Evolutionary conservation across 1,284 basidiomycete genomes (phyloP).

Genomic region (Marasmius sp.): DNA sequence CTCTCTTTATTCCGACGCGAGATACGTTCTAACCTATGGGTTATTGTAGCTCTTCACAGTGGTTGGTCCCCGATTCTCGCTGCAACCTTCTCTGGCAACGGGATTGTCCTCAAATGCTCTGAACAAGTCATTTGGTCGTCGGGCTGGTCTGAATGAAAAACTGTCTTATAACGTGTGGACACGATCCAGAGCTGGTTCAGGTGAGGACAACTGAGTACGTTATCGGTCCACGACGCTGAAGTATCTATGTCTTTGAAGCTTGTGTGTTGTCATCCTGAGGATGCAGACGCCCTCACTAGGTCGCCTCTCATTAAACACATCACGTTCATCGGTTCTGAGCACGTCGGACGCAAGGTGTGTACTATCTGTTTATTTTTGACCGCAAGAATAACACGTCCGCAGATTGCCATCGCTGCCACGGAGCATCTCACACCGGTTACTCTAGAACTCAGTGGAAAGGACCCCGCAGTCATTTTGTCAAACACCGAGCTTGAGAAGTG

Average conservation of each 20-base stretch:
- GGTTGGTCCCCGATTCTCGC: slow-evolving; percentile 92
- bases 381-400: slow-evolving; percentile 7
- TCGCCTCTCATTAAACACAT: slow-evolving; percentile 82
- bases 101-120: slow-evolving; percentile 89
- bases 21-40: neutral
- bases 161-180: slow-evolving; percentile 76
- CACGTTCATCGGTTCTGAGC: slow-evolving; percentile 92
- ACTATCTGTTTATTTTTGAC: neutral
- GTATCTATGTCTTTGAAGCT: slow-evolving; percentile 40
- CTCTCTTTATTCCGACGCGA: neutral
- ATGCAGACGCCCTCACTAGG: slow-evolving; percentile 80
- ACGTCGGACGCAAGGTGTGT: slow-evolving; percentile 79
- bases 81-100: slow-evolving; percentile 88
- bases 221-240: slow-evolving; percentile 17
- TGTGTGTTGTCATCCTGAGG: slow-evolving; percentile 86
- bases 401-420: slow-evolving; percentile 80
- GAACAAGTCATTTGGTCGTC: slow-evolving; percentile 92
- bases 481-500: slow-evolving; percentile 71
- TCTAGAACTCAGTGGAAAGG: slow-evolving; percentile 88
- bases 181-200: slow-evolving; percentile 83
- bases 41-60: slow-evolving; percentile 78
- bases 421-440: slow-evolving; percentile 86
- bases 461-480: slow-evolving; percentile 76
- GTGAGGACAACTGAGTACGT: slow-evolving; percentile 27
- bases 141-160: slow-evolving; percentile 74